These are phyloP conservation scores for Schrenkiella parvula DNA, from an alignment of 345 rosid species.

Conservation along the genomic window DNA sequence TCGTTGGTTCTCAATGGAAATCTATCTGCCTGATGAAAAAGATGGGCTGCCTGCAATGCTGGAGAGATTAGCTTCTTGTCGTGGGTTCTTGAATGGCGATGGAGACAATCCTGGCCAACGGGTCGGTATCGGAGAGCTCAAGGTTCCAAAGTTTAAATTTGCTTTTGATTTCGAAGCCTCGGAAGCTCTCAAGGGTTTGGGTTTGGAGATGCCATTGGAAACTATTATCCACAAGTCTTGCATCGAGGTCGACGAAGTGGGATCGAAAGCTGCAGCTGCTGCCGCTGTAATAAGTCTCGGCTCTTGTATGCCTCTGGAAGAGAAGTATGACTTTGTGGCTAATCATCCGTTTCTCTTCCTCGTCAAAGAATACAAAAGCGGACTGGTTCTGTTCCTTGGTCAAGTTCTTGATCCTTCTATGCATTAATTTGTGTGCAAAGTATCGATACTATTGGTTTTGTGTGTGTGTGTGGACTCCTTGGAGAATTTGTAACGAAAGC, in stretches of 20 bases:
- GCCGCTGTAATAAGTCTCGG: neutral
- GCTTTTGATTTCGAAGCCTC: constrained; percentile 5
- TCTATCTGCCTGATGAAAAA: constrained; percentile 21
- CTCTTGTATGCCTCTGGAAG: neutral
- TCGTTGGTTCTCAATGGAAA: neutral
- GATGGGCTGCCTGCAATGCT: constrained; percentile 16
- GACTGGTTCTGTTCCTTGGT: constrained; percentile 9
- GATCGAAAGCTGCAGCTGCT: constrained; percentile 20
- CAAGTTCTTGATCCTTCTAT: constrained; percentile 25
- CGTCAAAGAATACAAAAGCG: neutral
- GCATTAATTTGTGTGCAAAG: neutral
- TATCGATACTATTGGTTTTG: neutral
- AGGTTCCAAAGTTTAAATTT: constrained; percentile 16
- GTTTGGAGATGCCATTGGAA: neutral
- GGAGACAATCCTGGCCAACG: neutral
- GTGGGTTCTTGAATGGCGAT: neutral
- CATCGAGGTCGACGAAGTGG: constrained; percentile 27
- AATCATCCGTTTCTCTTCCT: constrained; percentile 25
- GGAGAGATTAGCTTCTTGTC: constrained; percentile 5
- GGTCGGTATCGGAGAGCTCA: neutral
- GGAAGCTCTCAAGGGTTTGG: constrained; percentile 9
- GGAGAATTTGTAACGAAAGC: too few relatives aligned
- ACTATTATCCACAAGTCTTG: constrained; percentile 14
- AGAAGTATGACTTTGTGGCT: constrained; percentile 23
- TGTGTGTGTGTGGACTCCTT: neutral